A percentile compares a stretch with the other conserved stretches of the same genome.
Evolutionary conservation across 805 yeast genomes (phyloP).

Genomic region (Nakazawaea wickerhamii): DNA sequence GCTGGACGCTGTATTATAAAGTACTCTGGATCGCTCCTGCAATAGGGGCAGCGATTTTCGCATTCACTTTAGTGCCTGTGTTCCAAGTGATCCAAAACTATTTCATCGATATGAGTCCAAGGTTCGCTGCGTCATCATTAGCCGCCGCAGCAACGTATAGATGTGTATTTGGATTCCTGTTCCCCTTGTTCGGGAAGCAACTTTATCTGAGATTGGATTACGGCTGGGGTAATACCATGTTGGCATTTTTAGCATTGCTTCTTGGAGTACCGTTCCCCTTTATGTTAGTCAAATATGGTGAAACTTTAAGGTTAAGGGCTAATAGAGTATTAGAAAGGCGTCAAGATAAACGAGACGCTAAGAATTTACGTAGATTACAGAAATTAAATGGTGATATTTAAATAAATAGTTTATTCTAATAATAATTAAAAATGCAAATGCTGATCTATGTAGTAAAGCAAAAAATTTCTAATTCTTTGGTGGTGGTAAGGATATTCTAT

Average conservation of each 20-base stretch:
- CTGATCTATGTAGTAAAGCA: too few species aligned
- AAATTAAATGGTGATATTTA: not conserved
- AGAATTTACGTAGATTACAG: slow-evolving; percentile 29
- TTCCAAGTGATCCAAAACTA: slow-evolving; percentile 57
- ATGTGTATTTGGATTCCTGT: slow-evolving; percentile 53
- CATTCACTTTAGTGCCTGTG: slow-evolving; percentile 48
- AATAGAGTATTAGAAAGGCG: slow-evolving; percentile 39
- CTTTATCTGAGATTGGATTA: slow-evolving; percentile 53
- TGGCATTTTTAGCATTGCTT: slow-evolving; percentile 46
- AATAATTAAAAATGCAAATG: too few species aligned
- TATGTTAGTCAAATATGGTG: slow-evolving; percentile 49
- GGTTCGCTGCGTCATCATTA: slow-evolving; percentile 55
- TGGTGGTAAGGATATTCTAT: slow-evolving; percentile 17
- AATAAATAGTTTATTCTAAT: too few species aligned
- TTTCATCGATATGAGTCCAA: slow-evolving; percentile 59
- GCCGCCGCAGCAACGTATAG: slow-evolving; percentile 62
- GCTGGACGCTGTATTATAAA: slow-evolving; percentile 58
- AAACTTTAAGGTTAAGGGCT: slow-evolving; percentile 48
- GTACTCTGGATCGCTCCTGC: slow-evolving; percentile 58
- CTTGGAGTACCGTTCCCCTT: slow-evolving; percentile 61
- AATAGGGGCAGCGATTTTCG: slow-evolving; percentile 52
- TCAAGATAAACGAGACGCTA: slow-evolving; percentile 38
- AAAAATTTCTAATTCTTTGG: slow-evolving; percentile 11
- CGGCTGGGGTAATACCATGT: slow-evolving; percentile 65
- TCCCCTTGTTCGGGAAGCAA: slow-evolving; percentile 53